Evolutionary conservation across 208 protist genomes (phyloP), one percentile per base, ranked within the genome.

Genomic region (Blastocrithidia nonstop): DNA sequence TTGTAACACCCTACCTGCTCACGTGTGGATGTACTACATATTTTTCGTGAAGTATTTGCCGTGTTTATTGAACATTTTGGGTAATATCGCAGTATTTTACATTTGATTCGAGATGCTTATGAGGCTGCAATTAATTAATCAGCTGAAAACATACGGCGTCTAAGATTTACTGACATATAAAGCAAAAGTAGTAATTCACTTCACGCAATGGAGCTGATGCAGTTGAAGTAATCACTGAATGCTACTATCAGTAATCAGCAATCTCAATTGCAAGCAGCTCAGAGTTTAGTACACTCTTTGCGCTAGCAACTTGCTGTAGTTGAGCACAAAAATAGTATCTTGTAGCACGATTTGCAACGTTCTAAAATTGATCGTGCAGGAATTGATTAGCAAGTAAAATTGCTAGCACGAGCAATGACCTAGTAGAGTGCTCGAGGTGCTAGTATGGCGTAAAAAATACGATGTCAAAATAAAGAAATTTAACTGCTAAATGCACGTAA

Each of bases 211-310:
- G 74, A 87, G 55, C 51, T 88, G 9, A 69, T 76, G 47, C 64
- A 75, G 38, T 53, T 84, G 33, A 77, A 79, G 45, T 79, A 93
- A 50, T 71, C 53, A 5, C 49, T 81, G 36, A 86, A 77, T 32
- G 70, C 76, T 1, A 78, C 72, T 13, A 80, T 93, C 53, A 84
- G 79, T 45, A 88, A 88, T 54, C 69, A 83, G 49, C 75, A 88
- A 38, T 71, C 83, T 15, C 78, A 89, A 49, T 58, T 89, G 4
- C 46, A 67, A 11, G 75, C 77, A 13, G 61, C 77, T 23, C 67
- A 88, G 33, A 66, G 72, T 4, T 49, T 87, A 5, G 54, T 82
- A 36, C 78, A 85, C 42, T 47, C 76, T 5, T 33, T 88, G 43
- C 65, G 78, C 8, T 75, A 93, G 17, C 78, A 93, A 49, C 45